phyloP scores from a whole-genome alignment of 371 early-diverging fungal genomes.

The Mortierella sp. region DNA sequence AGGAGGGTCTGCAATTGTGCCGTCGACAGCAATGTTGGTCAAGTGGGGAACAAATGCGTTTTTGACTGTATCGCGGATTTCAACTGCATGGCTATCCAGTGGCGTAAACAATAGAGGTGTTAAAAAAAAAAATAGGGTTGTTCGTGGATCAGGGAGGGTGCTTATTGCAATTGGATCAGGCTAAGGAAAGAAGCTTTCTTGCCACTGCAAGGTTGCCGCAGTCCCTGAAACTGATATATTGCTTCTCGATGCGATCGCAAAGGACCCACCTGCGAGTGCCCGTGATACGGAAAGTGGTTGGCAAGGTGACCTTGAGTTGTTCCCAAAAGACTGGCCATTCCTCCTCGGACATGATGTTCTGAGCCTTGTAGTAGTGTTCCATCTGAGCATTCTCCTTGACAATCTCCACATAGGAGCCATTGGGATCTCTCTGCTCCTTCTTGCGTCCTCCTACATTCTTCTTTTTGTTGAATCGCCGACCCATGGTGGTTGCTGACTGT shows the following conservation, averaged over 20 bases:
- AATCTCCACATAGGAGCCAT: conserved; percentile 53
- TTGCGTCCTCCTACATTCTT: conserved; percentile 37
- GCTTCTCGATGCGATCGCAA: no score
- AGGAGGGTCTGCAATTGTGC: conserved; percentile 77
- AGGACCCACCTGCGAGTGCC: conserved; percentile 79
- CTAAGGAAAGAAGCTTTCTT: no score
- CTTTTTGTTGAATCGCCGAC: conserved; percentile 41
- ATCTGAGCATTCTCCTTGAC: conserved; percentile 73
- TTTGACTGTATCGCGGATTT: conserved; percentile 55
- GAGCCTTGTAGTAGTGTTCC: conserved; percentile 85
- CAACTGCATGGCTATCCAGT: conserved; percentile 35
- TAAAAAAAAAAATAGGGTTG: neutral
- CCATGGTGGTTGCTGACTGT: conserved; percentile 22
- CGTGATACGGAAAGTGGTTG: conserved; percentile 94
- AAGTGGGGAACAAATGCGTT: conserved; percentile 52
- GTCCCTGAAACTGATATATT: no score
- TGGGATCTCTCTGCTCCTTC: conserved; percentile 42
- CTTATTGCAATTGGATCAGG: no score
- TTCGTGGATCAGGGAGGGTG: neutral
- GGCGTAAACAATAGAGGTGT: neutral
- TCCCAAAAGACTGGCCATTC: conserved; percentile 84
- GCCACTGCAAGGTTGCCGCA: no score
- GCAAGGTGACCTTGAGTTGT: conserved; percentile 74
- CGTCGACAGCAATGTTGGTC: conserved; percentile 72
- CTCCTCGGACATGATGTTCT: conserved; percentile 81